phyloP scores from a whole-genome alignment of 192 early-diverging fungal genomes.

The Entomortierella beljakovae region DNA sequence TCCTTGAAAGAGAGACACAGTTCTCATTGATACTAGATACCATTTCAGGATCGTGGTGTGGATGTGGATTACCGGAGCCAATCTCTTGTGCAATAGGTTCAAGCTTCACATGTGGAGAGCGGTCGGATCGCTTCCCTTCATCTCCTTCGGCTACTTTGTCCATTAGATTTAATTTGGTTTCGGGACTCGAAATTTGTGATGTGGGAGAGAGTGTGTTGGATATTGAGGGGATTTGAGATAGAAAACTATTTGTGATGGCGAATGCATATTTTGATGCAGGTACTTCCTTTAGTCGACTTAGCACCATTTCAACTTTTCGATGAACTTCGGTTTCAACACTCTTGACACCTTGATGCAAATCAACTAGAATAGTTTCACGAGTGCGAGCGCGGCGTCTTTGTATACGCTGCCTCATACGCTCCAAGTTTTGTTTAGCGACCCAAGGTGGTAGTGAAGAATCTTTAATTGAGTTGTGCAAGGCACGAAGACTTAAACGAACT shows the following conservation, averaged over 20 bases:
- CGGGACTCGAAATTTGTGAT: not conserved
- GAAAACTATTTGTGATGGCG: conserved; percentile 39
- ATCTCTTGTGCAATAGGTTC: conserved; percentile 6
- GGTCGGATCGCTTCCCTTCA: not conserved
- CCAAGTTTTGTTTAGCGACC: conserved; percentile 23
- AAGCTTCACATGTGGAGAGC: conserved; percentile 1
- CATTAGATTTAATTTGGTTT: too few species aligned
- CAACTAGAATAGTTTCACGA: conserved; percentile 28
- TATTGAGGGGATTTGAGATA: conserved; percentile 26
- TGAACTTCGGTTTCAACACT: conserved; percentile 33
- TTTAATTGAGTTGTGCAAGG: conserved; percentile 3
- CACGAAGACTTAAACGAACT: conserved; percentile 18
- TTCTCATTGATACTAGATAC: not conserved
- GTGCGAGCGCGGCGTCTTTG: conserved; percentile 29
- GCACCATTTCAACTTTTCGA: conserved; percentile 37
- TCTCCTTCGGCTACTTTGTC: too few species aligned
- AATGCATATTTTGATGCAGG: conserved; percentile 36
- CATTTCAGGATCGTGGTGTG: not conserved
- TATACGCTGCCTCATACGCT: conserved; percentile 16
- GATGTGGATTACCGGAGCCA: too few species aligned
- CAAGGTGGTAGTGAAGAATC: not conserved
- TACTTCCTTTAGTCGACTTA: conserved; percentile 39
- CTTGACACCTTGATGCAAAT: conserved; percentile 42
- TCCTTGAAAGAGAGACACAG: not conserved
- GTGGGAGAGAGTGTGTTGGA: conserved; percentile 3